Percentiles rank a stretch among this genome's conserved stretches.
Conservation (phyloP, 2,329 filamentous ascomycete species). For the Aspergillus tanneri region DNA sequence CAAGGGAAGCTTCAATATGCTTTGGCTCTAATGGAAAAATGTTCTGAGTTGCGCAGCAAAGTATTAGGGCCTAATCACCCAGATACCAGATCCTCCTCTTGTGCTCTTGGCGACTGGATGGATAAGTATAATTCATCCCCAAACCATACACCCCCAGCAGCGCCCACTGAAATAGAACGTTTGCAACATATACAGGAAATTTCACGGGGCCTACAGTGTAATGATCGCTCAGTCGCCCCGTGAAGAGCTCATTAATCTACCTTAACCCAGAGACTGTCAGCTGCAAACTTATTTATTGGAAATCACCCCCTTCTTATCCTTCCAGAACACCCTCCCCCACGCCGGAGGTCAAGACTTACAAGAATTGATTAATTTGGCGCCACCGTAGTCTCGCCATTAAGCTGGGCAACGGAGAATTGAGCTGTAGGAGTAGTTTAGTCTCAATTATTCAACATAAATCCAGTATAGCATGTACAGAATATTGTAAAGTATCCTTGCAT, state of each 20-base stretch:
- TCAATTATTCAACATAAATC: neutral
- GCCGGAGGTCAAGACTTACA: neutral
- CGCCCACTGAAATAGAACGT: neutral
- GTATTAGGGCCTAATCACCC: conserved; percentile 1
- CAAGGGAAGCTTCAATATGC: conserved; percentile 1
- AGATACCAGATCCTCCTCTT: neutral
- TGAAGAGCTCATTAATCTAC: neutral
- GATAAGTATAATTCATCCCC: neutral
- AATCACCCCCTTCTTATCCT: neutral
- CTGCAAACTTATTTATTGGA: neutral
- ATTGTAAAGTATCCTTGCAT: no score
- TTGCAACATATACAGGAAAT: neutral
- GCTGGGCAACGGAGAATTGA: neutral
- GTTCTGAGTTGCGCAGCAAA: neutral
- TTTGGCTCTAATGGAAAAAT: conserved; percentile 2
- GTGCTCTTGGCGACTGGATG: neutral
- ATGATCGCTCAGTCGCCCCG: neutral
- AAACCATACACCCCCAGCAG: neutral
- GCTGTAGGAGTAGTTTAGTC: neutral
- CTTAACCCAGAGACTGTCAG: neutral
- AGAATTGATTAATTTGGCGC: conserved; percentile 1
- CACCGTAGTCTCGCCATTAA: neutral
- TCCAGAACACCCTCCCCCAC: neutral
- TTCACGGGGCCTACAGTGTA: neutral
- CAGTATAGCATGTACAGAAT: neutral